phyloP scores from a whole-genome alignment of 2,329 filamentous ascomycete species.

The Talaromyces sp. region DNA sequence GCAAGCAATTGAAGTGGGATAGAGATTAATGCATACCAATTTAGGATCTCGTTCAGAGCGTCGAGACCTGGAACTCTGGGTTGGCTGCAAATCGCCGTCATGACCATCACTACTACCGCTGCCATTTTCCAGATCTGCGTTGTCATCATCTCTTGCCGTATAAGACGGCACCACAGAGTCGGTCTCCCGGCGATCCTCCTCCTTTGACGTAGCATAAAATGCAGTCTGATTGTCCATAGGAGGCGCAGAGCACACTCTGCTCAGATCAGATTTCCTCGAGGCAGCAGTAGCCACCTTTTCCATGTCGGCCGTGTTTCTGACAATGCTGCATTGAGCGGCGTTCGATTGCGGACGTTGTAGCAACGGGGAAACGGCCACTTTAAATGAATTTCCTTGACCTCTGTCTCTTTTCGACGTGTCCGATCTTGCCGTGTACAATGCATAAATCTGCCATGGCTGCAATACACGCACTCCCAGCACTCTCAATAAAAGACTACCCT shows the following conservation, averaged over 20 bases:
- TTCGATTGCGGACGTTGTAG: neutral
- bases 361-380: neutral
- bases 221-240: slow-evolving; percentile 18
- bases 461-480: neutral
- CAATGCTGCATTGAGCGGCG: neutral
- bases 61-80: slow-evolving; percentile 13
- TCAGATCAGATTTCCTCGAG: slow-evolving; percentile 12
- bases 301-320: slow-evolving; percentile 16
- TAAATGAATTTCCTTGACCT: neutral
- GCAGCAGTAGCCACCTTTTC: slow-evolving; percentile 18
- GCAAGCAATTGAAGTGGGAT: neutral
- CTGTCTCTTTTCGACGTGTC: neutral
- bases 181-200: neutral
- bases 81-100: neutral
- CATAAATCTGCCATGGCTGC: neutral
- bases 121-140: slow-evolving; percentile 14
- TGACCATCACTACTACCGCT: neutral
- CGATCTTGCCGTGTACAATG: neutral
- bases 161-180: neutral
- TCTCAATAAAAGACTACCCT: neutral
- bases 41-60: slow-evolving; percentile 17
- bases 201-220: slow-evolving; percentile 9
- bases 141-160: slow-evolving; percentile 5
- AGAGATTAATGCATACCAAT: slow-evolving; percentile 1
- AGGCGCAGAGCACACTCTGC: slow-evolving; percentile 18